Conservation (phyloP, 2,329 filamentous ascomycete species). For the Sclerotinia sclerotiorum region DNA sequence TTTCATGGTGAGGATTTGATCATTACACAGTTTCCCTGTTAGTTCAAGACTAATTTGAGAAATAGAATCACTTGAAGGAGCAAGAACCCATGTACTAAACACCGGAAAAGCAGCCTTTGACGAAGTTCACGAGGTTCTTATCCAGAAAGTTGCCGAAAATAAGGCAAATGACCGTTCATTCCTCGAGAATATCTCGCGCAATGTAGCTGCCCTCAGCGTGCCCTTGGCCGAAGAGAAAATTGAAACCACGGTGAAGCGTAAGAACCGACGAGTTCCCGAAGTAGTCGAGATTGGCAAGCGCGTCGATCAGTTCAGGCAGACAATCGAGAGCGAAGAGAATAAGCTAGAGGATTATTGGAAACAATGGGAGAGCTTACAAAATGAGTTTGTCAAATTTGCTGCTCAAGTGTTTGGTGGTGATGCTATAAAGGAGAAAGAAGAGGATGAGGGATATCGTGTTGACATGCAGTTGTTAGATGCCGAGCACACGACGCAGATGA, state of each 20-base stretch:
- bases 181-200: constrained; percentile 23
- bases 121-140: constrained; percentile 25
- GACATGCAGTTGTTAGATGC: constrained; percentile 32
- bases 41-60: background rate
- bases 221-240: constrained; percentile 33
- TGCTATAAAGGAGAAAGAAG: constrained; percentile 25
- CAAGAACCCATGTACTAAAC: constrained; percentile 25
- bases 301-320: constrained; percentile 28
- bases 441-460: constrained; percentile 26
- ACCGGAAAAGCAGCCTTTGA: constrained; percentile 28
- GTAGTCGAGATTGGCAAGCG: constrained; percentile 33
- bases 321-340: constrained; percentile 30
- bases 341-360: constrained; percentile 36
- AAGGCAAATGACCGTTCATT: constrained; percentile 27
- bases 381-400: constrained; percentile 34
- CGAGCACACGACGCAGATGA: constrained; percentile 28
- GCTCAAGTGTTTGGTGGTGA: constrained; percentile 28
- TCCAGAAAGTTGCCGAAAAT: constrained; percentile 19
- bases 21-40: too few relatives aligned
- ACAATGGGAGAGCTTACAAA: constrained; percentile 36
- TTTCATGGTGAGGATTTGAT: background rate
- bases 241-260: constrained; percentile 26
- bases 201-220: constrained; percentile 21
- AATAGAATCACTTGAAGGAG: constrained; percentile 32
- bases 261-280: constrained; percentile 27